Conservation (phyloP, 176 grass and related monocot species). For the Ananas comosus region DNA sequence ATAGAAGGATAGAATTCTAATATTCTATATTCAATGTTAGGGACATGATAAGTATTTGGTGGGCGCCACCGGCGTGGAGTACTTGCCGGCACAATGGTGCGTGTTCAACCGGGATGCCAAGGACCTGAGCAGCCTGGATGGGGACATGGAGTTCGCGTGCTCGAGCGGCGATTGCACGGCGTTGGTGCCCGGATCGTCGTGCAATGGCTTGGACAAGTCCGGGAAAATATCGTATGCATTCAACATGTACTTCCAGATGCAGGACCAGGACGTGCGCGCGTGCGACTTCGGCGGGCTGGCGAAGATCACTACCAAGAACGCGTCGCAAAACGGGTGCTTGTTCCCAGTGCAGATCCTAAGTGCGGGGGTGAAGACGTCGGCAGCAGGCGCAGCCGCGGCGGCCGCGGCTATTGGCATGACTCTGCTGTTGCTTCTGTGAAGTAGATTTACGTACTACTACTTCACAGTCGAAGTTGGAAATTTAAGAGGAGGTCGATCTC, state of each 20-base stretch:
- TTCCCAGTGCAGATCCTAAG: slow-evolving; percentile 60
- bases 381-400: background rate
- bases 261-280: slow-evolving; percentile 76
- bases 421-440: slow-evolving; percentile 32
- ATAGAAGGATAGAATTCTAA: too few relatives aligned
- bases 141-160: slow-evolving; percentile 59
- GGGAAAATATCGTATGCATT: slow-evolving; percentile 76
- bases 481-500: too few relatives aligned
- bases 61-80: slow-evolving; percentile 33
- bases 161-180: slow-evolving; percentile 69
- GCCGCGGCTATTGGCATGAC: slow-evolving; percentile 13
- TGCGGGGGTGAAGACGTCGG: slow-evolving; percentile 4
- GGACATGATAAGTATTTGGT: slow-evolving; percentile 37
- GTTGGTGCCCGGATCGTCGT: slow-evolving; percentile 45
- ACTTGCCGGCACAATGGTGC: slow-evolving; percentile 61
- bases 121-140: slow-evolving; percentile 19
- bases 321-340: slow-evolving; percentile 35
- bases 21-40: too few relatives aligned
- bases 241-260: slow-evolving; percentile 99
- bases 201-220: slow-evolving; percentile 41
- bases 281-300: slow-evolving; percentile 78
- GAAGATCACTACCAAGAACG: slow-evolving; percentile 50
- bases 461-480: too few relatives aligned
- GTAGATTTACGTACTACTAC: background rate
- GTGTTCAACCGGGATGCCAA: slow-evolving; percentile 47